Evolutionary conservation across 805 yeast species (phyloP).

Genomic region (Nakazawaea ishiwadae): DNA sequence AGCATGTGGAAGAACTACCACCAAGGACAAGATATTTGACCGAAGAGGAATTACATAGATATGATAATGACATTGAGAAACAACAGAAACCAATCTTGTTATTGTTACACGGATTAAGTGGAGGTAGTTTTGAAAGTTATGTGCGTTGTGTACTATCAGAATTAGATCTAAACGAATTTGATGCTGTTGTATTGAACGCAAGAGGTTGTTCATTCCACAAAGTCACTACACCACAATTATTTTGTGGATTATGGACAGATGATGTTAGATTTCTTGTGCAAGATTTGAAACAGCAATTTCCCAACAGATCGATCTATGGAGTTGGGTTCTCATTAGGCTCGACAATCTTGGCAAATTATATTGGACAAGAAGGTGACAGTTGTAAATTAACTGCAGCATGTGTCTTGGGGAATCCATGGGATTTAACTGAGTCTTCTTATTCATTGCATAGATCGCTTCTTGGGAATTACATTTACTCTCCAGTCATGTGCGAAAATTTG

Average conservation of each 20-base stretch:
- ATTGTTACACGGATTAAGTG: conserved; percentile 72
- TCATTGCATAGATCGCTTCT: conserved; percentile 36
- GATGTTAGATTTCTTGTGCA: conserved; percentile 58
- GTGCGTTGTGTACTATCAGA: conserved; percentile 53
- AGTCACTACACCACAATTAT: conserved; percentile 64
- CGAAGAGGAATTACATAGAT: conserved; percentile 34
- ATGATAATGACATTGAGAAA: conserved; percentile 19
- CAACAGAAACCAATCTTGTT: conserved; percentile 55
- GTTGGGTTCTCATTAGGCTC: conserved; percentile 86
- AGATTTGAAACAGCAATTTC: conserved; percentile 45
- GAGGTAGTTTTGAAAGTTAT: conserved; percentile 81
- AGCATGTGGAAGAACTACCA: conserved; percentile 34
- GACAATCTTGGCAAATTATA: conserved; percentile 61
- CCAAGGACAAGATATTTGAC: conserved; percentile 50
- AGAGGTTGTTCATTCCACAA: conserved; percentile 75
- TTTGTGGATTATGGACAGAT: conserved; percentile 67
- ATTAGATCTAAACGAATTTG: conserved; percentile 43
- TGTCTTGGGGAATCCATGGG: conserved; percentile 72
- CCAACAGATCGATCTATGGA: conserved; percentile 58
- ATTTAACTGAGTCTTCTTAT: conserved; percentile 45
- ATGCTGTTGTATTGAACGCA: conserved; percentile 62
- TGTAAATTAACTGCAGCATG: conserved; percentile 48
- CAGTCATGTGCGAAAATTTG: conserved; percentile 45
- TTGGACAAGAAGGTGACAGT: conserved; percentile 59
- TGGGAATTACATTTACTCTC: conserved; percentile 44